Percentiles rank a stretch among this genome's conserved stretches.
phyloP scores from a whole-genome alignment of 257 asterid species.

The Capsicum pubescens region DNA sequence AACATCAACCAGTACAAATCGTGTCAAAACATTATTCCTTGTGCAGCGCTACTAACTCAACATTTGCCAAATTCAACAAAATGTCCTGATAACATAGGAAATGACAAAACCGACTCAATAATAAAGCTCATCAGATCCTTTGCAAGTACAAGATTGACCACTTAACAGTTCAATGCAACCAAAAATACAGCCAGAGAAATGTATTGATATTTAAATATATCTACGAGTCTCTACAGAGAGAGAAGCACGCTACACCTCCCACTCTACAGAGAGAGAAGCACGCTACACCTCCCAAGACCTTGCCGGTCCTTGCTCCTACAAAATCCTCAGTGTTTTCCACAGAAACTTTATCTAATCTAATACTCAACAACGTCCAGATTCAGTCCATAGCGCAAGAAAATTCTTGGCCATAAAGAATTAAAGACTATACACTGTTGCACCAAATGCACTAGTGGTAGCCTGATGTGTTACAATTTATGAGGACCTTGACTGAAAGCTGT shows the following conservation, averaged over 20 bases:
- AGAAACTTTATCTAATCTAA: background rate
- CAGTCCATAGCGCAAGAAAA: background rate
- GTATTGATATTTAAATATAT: background rate
- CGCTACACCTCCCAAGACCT: background rate
- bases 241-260: background rate
- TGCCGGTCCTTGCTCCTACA: background rate
- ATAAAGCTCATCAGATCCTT: background rate
- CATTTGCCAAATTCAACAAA: background rate
- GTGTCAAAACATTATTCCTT: background rate
- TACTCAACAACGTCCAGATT: background rate
- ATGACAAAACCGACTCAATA: background rate
- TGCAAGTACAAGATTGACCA: background rate
- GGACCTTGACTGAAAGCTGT: background rate
- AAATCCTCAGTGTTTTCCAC: background rate
- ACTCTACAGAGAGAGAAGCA: conserved; percentile 2
- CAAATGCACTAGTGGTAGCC: background rate
- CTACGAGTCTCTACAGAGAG: background rate
- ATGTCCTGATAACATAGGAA: background rate
- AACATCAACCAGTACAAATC: conserved; percentile 20
- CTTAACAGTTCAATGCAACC: background rate
- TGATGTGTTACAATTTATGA: background rate
- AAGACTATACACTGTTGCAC: background rate
- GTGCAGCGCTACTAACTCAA: background rate
- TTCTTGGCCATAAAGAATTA: background rate
- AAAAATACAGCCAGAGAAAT: conserved; percentile 7